phyloP scores from a whole-genome alignment of 202 grass and related monocot species.

The Sporobolus alterniflorus region DNA sequence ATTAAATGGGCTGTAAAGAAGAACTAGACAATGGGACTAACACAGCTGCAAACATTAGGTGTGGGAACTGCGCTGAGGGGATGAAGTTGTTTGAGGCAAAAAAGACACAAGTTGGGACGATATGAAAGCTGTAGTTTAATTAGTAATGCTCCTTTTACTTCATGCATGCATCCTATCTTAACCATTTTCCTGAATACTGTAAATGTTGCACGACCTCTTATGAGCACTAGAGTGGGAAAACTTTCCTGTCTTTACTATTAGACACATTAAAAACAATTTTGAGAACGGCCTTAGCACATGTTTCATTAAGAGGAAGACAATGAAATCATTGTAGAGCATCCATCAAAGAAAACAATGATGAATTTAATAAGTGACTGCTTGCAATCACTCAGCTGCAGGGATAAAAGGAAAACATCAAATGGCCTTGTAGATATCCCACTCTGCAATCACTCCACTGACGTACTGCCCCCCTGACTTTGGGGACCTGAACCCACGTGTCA shows the following conservation, averaged over 20 bases:
- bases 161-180: background rate
- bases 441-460: too few species aligned
- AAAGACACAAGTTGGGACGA: background rate
- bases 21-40: background rate
- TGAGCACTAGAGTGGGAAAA: background rate
- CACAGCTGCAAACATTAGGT: background rate
- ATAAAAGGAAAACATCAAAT: constrained; percentile 12
- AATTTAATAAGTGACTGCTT: background rate
- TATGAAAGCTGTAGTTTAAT: background rate
- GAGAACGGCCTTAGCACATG: too few species aligned
- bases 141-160: background rate
- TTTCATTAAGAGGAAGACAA: too few species aligned
- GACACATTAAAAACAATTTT: background rate
- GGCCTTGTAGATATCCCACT: background rate
- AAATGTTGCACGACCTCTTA: background rate
- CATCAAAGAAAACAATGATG: background rate
- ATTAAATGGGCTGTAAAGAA: background rate
- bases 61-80: background rate
- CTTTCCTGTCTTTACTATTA: background rate
- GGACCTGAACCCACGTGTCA: too few species aligned
- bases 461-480: too few species aligned
- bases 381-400: background rate
- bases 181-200: background rate
- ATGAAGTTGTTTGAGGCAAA: background rate
- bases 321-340: background rate